These are phyloP conservation scores for Groenewaldozyma tartarivorans DNA, from an alignment of 805 yeast species.

Conservation along the genomic window DNA sequence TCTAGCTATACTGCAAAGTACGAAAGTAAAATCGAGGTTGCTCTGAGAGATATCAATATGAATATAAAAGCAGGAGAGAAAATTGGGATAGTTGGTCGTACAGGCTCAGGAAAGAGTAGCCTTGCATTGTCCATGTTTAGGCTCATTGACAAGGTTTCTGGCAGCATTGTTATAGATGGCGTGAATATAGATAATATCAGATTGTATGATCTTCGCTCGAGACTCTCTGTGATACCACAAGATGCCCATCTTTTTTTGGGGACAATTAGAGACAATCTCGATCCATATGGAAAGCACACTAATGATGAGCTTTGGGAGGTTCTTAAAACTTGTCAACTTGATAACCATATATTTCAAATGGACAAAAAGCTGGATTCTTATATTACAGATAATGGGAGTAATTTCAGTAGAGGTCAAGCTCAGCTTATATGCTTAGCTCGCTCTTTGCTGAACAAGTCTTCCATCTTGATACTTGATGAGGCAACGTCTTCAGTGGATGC, in stretches of 20 bases:
- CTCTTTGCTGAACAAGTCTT: conserved; percentile 57
- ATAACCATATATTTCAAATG: conserved; percentile 37
- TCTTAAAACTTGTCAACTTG: conserved; percentile 41
- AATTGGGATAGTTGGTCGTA: conserved; percentile 78
- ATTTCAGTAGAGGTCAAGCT: conserved; percentile 70
- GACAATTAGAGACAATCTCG: conserved; percentile 47
- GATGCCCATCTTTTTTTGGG: conserved; percentile 60
- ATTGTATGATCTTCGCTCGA: conserved; percentile 43
- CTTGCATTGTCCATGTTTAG: conserved; percentile 62
- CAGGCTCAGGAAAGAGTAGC: conserved; percentile 84
- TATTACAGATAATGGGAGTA: conserved; percentile 60
- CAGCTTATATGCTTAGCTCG: conserved; percentile 70
- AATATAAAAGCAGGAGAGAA: conserved; percentile 50
- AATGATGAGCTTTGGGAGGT: conserved; percentile 52
- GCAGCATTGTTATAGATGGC: conserved; percentile 45
- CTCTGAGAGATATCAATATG: conserved; percentile 46
- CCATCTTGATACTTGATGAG: conserved; percentile 65
- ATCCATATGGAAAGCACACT: conserved; percentile 42
- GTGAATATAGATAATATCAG: conserved; percentile 43
- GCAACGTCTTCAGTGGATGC: conserved; percentile 76
- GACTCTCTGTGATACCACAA: conserved; percentile 54
- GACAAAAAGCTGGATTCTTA: conserved; percentile 39
- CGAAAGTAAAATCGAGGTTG: conserved; percentile 56
- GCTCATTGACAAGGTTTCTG: conserved; percentile 40
- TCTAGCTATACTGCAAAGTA: conserved; percentile 51